Evolutionary conservation across 2,329 filamentous ascomycete genomes (phyloP), one percentile per base, ranked within the genome.

Genomic region (Coniochaeta sp.): DNA sequence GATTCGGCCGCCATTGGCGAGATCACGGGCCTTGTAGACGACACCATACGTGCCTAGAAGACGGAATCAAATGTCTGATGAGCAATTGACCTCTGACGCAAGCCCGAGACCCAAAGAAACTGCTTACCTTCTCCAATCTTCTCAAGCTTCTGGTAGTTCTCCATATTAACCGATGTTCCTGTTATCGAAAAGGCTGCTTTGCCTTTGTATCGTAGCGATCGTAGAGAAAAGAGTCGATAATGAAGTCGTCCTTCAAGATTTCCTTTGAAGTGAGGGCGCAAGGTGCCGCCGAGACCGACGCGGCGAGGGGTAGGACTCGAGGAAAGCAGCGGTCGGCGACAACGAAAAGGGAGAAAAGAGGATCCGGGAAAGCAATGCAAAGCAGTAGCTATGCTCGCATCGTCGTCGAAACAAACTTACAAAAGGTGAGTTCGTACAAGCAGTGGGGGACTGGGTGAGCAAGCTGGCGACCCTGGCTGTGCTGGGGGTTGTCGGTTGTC

Each of bases 131-230:
- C 91, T 74, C 91, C 91, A 70, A 95, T 91, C 80, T 95, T 96
- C 78, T 96, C 91, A 68, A 96, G 85, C 78, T 93, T 93, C 78
- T 95, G 89, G 75, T 95, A 95, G 77, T 95, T 93, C 74, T 95
- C 90, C 90, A 95, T 95, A 65, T 59, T 60, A 59, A 22, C 24
- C 30, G 47, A 30, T 30, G 47, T 52, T 40, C 16, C 10, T 4
- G 2, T 8, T 30, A 24, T 52, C 47, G 47, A 28, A 52, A 50
- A 30, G 26, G 47, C 47, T 52, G 47, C 5, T 52, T 14, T 52
- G 24, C 22, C 42, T 14, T 47, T 24, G 42, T 26, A 14, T 22
- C 22, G 47, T 52, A 28, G 22, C 47, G 26, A 28, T 30, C 26
- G 47, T 28, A 28, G 19, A 52, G 24, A 14, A 24, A 4, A 19